Conservation (phyloP, 2,329 filamentous ascomycete species). For the Trichoderma citrinoviride region DNA sequence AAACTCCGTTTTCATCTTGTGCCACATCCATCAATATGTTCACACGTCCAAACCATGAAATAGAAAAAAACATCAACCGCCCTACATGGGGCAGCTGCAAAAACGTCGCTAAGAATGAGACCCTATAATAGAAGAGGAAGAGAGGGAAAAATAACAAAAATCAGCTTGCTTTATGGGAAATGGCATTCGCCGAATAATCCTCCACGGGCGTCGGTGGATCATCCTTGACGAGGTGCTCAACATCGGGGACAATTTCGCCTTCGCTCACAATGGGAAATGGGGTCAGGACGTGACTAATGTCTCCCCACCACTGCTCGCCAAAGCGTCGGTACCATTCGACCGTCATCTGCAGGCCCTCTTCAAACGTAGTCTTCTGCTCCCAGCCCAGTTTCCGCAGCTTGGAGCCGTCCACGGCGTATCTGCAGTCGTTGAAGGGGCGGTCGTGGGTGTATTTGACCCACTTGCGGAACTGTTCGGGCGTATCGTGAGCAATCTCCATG, state of each 20-base stretch:
- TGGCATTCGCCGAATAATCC: slow-evolving; percentile 24
- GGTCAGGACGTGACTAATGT: slow-evolving; percentile 65
- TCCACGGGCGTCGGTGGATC: slow-evolving; percentile 33
- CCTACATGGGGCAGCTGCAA: neutral
- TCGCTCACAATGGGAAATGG: slow-evolving; percentile 63
- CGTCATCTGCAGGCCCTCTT: slow-evolving; percentile 60
- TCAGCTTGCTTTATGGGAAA: slow-evolving; percentile 11
- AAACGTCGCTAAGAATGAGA: neutral
- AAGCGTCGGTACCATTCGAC: slow-evolving; percentile 69
- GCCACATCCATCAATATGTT: neutral
- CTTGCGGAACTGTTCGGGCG: slow-evolving; percentile 53
- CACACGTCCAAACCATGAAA: neutral
- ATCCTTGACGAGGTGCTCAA: slow-evolving; percentile 36
- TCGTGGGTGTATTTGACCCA: slow-evolving; percentile 76
- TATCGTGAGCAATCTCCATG: slow-evolving; percentile 55
- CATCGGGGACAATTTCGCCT: slow-evolving; percentile 53
- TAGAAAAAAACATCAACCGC: neutral
- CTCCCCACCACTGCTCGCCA: slow-evolving; percentile 69
- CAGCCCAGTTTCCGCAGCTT: slow-evolving; percentile 67
- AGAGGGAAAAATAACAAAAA: no score
- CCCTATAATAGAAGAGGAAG: neutral
- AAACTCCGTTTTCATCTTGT: slow-evolving; percentile 15
- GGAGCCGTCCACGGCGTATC: slow-evolving; percentile 68
- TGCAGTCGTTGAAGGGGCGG: slow-evolving; percentile 73
- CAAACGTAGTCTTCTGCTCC: slow-evolving; percentile 64